Evolutionary conservation across 139 green algal genomes (phyloP).

Genomic region (Gonium pectorale): DNA sequence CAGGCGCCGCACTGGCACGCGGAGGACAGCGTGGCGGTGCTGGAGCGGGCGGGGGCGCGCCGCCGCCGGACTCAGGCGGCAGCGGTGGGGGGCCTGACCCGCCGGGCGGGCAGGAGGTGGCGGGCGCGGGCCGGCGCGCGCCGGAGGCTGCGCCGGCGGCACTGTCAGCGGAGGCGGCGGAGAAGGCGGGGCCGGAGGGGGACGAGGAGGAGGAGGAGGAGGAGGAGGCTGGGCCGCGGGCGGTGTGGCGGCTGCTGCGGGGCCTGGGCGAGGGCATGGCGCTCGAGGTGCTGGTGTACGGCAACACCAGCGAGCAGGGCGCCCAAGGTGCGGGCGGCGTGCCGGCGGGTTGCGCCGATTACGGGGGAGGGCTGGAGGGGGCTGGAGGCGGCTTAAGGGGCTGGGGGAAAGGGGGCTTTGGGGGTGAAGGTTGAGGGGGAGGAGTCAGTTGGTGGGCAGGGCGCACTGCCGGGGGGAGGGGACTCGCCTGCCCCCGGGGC

Average conservation of each 20-base stretch:
- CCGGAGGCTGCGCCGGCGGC: not conserved
- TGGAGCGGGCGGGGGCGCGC: constrained; percentile 10
- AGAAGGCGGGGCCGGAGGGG: not conserved
- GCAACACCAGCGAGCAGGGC: constrained; percentile 47
- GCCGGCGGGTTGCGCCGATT: too few species aligned
- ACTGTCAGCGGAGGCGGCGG: not conserved
- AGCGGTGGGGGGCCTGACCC: not conserved
- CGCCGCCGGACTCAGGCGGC: too few species aligned
- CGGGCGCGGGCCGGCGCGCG: not conserved
- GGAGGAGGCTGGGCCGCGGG: not conserved
- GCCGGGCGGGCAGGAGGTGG: not conserved
- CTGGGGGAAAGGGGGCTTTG: too few species aligned
- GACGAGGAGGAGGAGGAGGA: not conserved
- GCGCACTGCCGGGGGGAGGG: too few species aligned
- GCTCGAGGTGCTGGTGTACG: constrained; percentile 57
- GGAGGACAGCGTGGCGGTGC: constrained; percentile 32
- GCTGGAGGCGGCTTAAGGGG: too few species aligned
- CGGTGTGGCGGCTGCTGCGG: constrained; percentile 28
- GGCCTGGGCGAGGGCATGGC: constrained; percentile 6
- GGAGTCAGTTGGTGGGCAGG: too few species aligned
- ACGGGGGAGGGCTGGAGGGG: too few species aligned
- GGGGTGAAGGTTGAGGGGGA: too few species aligned
- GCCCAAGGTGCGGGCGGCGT: constrained; percentile 26
- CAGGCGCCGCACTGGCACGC: constrained; percentile 62
- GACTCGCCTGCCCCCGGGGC: too few species aligned